Evolutionary conservation across 2,329 filamentous ascomycete species (phyloP).

Genomic region (Fusarium acutatum): DNA sequence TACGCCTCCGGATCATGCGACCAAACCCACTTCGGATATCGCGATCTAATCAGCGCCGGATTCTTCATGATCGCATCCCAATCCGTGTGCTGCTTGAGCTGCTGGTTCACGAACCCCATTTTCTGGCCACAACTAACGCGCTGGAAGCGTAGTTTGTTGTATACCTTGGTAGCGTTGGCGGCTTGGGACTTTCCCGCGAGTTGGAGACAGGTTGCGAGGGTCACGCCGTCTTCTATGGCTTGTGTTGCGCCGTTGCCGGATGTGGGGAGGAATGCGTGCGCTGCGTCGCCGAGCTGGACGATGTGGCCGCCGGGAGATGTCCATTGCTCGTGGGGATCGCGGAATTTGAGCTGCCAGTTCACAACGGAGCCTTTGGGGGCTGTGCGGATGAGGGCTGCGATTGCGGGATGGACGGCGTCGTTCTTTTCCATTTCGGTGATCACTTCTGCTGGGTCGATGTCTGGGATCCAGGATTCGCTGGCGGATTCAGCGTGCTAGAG

Average conservation of each 20-base stretch:
- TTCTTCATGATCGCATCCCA: conserved; percentile 29
- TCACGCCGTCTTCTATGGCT: conserved; percentile 25
- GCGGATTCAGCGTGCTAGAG: conserved; percentile 14
- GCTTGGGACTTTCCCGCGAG: conserved; percentile 10
- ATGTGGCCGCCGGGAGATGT: conserved; percentile 23
- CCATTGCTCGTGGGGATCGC: conserved; percentile 29
- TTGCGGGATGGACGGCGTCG: conserved; percentile 12
- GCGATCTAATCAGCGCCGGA: conserved; percentile 12
- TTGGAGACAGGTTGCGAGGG: conserved; percentile 19
- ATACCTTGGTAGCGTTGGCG: conserved; percentile 5
- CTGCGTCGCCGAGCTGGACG: conserved; percentile 24
- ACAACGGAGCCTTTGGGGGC: conserved; percentile 27
- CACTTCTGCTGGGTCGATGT: conserved; percentile 20
- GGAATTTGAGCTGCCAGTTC: conserved; percentile 30
- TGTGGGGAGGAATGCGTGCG: conserved; percentile 20
- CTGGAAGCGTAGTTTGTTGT: conserved; percentile 25
- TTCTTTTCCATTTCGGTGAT: conserved; percentile 28
- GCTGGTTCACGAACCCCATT: conserved; percentile 25
- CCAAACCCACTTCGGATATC: conserved; percentile 27
- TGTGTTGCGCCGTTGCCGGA: conserved; percentile 26
- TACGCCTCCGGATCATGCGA: conserved; percentile 27
- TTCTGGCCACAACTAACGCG: conserved; percentile 12
- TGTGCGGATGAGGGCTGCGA: conserved; percentile 20
- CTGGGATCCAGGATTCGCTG: conserved; percentile 23
- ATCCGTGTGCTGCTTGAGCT: conserved; percentile 27